phyloP scores from a whole-genome alignment of 2,329 filamentous ascomycete genomes.

The Colletotrichum lupini region DNA sequence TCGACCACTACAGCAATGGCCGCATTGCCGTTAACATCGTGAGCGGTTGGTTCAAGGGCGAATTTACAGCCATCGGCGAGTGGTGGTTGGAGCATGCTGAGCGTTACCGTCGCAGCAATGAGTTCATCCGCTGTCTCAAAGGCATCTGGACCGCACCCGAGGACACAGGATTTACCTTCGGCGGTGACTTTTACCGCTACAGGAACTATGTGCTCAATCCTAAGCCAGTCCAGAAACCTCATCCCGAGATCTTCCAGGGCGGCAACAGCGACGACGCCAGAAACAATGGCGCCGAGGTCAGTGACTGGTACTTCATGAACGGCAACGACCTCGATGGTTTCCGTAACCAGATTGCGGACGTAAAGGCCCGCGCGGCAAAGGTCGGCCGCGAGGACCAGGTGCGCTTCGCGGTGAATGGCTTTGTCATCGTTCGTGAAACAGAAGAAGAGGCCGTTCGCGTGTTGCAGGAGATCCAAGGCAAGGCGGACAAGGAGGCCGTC shows the following conservation, averaged over 20 bases:
- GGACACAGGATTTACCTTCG: conserved; percentile 59
- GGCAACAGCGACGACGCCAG: conserved; percentile 63
- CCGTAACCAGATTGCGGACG: conserved; percentile 59
- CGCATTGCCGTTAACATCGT: conserved; percentile 64
- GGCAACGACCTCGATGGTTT: conserved; percentile 66
- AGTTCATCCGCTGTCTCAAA: conserved; percentile 62
- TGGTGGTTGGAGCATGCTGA: conserved; percentile 67
- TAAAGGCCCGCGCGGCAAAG: conserved; percentile 56
- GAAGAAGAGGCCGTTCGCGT: conserved; percentile 61
- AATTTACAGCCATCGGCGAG: conserved; percentile 62
- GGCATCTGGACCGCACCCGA: conserved; percentile 59
- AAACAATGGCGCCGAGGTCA: conserved; percentile 58
- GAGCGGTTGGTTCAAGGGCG: conserved; percentile 63
- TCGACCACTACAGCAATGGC: conserved; percentile 63
- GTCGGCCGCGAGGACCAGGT: conserved; percentile 53
- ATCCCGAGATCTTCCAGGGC: conserved; percentile 64
- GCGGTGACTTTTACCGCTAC: conserved; percentile 64
- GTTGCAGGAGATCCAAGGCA: conserved; percentile 62
- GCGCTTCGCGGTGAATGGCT: conserved; percentile 61
- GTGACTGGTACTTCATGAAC: conserved; percentile 67
- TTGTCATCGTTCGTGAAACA: conserved; percentile 60
- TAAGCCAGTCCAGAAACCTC: conserved; percentile 59
- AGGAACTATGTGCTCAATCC: conserved; percentile 60
- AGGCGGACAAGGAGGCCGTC: conserved; percentile 61
- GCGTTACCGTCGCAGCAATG: conserved; percentile 59